Evolutionary conservation across 2,329 filamentous ascomycete species (phyloP).

Genomic region (Colletotrichum trifolii): DNA sequence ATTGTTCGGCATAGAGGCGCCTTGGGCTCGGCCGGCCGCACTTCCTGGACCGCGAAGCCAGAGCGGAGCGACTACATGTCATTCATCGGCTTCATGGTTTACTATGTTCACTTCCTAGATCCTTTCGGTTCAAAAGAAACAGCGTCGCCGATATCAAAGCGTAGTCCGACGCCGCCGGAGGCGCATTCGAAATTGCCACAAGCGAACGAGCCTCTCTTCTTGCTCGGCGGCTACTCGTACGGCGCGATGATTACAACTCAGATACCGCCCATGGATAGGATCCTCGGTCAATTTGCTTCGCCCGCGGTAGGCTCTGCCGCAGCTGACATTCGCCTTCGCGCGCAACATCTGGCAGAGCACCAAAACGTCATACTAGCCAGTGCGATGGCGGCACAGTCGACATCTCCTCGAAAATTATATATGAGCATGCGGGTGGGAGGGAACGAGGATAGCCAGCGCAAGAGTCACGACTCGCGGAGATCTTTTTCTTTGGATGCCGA

Average conservation of each 20-base stretch:
- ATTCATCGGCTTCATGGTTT: conserved; percentile 81
- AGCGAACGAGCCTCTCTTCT: conserved; percentile 48
- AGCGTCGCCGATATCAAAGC: conserved; percentile 5
- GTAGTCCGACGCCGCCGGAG: conserved; percentile 21
- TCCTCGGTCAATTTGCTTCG: conserved; percentile 69
- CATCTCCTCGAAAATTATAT: conserved; percentile 39
- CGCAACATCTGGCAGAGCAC: conserved; percentile 73
- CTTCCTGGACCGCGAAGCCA: conserved; percentile 86
- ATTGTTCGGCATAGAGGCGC: conserved; percentile 71
- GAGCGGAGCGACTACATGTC: conserved; percentile 87
- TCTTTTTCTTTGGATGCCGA: conserved; percentile 58
- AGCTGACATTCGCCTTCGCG: conserved; percentile 77
- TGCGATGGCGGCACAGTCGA: conserved; percentile 46
- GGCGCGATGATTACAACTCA: conserved; percentile 84
- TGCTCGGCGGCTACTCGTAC: conserved; percentile 90
- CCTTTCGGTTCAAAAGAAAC: conserved; percentile 43
- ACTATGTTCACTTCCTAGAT: conserved; percentile 74
- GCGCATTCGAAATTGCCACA: conserved; percentile 4
- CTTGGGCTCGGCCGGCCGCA: conserved; percentile 77
- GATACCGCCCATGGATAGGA: conserved; percentile 70
- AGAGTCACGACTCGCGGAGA: conserved; percentile 52
- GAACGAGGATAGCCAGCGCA: conserved; percentile 54
- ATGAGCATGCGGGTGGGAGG: conserved; percentile 62
- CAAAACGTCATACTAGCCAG: conserved; percentile 62
- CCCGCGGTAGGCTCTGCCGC: conserved; percentile 66